A percentile compares a stretch with the other conserved stretches of the same genome.
Conservation (phyloP, 495 filamentous ascomycete genomes). For the Neurospora africana region DNA sequence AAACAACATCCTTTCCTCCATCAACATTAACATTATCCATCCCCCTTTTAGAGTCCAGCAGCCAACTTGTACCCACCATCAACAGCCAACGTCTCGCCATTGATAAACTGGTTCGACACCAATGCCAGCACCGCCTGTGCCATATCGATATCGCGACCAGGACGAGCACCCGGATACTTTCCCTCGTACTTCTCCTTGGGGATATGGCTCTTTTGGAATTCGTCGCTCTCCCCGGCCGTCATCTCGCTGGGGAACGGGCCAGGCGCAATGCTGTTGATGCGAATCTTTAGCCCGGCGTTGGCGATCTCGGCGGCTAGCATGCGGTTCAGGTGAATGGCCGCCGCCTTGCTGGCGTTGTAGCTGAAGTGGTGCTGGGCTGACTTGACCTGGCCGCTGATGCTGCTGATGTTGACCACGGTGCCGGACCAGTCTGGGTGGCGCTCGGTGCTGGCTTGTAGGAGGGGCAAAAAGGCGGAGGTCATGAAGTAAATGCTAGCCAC, state of each 20-base stretch:
- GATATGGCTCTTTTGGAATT: conserved; percentile 54
- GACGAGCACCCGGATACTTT: conserved; percentile 48
- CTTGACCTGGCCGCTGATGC: conserved; percentile 47
- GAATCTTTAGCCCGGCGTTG: conserved; percentile 41
- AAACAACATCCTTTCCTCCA: neutral
- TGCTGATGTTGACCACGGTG: conserved; percentile 50
- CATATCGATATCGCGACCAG: conserved; percentile 68
- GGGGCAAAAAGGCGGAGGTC: conserved; percentile 33
- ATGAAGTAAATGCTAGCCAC: conserved; percentile 58
- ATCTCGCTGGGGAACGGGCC: conserved; percentile 67
- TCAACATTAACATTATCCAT: neutral
- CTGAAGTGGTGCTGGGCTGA: conserved; percentile 63
- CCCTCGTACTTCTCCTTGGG: conserved; percentile 48
- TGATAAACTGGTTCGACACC: conserved; percentile 59
- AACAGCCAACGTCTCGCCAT: conserved; percentile 56
- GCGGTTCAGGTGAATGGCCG: conserved; percentile 58
- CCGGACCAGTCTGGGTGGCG: conserved; percentile 39
- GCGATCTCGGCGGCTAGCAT: conserved; percentile 32
- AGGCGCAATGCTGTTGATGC: conserved; percentile 61
- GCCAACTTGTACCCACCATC: conserved; percentile 44
- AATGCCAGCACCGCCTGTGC: conserved; percentile 53
- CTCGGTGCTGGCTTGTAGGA: conserved; percentile 34
- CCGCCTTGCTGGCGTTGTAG: conserved; percentile 67
- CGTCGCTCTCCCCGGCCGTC: conserved; percentile 47
- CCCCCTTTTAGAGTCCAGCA: conserved; percentile 11